Percentiles rank a stretch among this genome's conserved stretches.
phyloP scores from a whole-genome alignment of 495 filamentous ascomycete species.

The Glonium stellatum region DNA sequence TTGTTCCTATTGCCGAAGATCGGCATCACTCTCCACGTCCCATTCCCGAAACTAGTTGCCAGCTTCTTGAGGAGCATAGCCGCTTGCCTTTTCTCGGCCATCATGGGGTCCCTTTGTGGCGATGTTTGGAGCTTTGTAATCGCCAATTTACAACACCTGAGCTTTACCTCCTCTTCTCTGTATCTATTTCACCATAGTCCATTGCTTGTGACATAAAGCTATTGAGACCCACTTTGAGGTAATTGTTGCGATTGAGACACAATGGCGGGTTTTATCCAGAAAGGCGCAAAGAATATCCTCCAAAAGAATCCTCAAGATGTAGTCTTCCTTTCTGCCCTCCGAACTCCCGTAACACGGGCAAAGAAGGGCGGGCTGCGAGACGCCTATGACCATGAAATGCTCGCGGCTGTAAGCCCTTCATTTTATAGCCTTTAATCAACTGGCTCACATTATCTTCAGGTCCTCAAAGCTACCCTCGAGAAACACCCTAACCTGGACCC shows the following conservation, averaged over 20 bases:
- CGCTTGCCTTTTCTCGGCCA: not conserved
- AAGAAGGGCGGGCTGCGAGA: conserved; percentile 69
- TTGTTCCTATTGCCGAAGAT: conserved; percentile 1
- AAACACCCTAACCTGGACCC: conserved; percentile 70
- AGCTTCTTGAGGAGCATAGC: not conserved
- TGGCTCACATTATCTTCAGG: conserved; percentile 15
- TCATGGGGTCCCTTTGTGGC: not conserved
- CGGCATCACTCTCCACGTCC: not conserved
- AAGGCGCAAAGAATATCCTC: conserved; percentile 69
- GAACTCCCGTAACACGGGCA: conserved; percentile 38
- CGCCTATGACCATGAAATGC: conserved; percentile 83
- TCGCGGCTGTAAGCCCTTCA: conserved; percentile 48
- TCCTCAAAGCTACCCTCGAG: conserved; percentile 74
- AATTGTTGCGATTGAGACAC: not conserved
- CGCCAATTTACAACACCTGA: not conserved
- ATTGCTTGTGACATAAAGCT: not conserved
- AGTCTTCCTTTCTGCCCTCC: conserved; percentile 54
- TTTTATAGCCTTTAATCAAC: not conserved
- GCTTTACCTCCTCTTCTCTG: not conserved
- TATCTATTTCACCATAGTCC: not conserved
- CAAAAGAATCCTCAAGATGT: conserved; percentile 73
- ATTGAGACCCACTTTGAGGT: not conserved
- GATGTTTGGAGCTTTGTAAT: not conserved
- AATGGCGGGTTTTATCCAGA: conserved; percentile 53
- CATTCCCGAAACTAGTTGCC: not conserved